Evolutionary conservation across 495 filamentous ascomycete genomes (phyloP).

Genomic region (Penicillium cataractarum): DNA sequence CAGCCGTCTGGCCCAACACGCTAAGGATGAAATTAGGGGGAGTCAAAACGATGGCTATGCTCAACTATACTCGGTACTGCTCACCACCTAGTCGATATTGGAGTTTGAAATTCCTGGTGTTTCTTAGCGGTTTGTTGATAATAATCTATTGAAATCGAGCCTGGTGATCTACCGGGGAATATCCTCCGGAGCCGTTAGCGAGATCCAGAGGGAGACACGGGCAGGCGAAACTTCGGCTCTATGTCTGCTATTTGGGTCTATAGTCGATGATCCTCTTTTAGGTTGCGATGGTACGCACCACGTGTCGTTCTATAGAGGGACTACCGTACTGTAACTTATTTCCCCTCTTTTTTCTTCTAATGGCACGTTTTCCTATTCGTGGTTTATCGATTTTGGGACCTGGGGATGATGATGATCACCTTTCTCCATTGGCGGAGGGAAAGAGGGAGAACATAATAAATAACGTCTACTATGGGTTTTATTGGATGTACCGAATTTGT

Average conservation of each 20-base stretch:
- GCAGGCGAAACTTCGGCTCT: slow-evolving; percentile 15
- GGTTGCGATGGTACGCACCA: slow-evolving; percentile 3
- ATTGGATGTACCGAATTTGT: too few species aligned
- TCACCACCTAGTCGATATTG: neutral
- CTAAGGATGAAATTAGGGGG: slow-evolving; percentile 4
- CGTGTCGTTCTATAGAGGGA: neutral
- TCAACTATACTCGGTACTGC: slow-evolving; percentile 3
- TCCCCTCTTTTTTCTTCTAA: too few species aligned
- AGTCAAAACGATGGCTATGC: neutral
- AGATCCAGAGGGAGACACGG: slow-evolving; percentile 25
- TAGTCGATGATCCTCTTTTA: neutral
- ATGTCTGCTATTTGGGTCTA: slow-evolving; percentile 3
- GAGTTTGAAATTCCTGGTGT: neutral
- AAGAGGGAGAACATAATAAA: slow-evolving; percentile 1
- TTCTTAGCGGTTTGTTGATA: neutral
- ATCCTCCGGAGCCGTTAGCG: slow-evolving; percentile 20
- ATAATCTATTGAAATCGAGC: slow-evolving; percentile 18
- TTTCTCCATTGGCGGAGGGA: neutral
- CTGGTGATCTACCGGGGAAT: slow-evolving; percentile 28
- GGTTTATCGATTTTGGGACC: neutral
- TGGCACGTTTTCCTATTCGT: too few species aligned
- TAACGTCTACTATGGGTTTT: too few species aligned
- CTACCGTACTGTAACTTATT: neutral
- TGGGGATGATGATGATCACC: slow-evolving; percentile 17
- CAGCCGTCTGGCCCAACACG: slow-evolving; percentile 6